Conservation (phyloP, 2,329 filamentous ascomycete genomes). For the Microsporum canis region DNA sequence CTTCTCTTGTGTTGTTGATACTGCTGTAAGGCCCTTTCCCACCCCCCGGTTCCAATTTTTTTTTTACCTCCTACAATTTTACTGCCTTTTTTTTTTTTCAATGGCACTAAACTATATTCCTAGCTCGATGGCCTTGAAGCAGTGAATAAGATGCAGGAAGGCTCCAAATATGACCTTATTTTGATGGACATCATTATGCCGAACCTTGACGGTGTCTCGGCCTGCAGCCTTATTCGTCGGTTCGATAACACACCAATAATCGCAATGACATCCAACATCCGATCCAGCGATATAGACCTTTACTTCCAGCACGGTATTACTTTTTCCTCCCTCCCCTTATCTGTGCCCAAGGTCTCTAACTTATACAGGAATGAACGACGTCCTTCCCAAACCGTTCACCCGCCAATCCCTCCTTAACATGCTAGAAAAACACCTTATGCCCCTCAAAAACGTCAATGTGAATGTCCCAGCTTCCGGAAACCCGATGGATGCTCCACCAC, state of each 20-base stretch:
- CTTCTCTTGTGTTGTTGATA: conserved; percentile 53
- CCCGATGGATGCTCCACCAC: conserved; percentile 41
- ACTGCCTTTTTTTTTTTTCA: not conserved
- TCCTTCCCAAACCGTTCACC: conserved; percentile 93
- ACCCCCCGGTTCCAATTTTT: not conserved
- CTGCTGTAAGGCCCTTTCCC: conserved; percentile 41
- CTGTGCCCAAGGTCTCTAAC: not conserved
- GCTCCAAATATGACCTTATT: conserved; percentile 57
- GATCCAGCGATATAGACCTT: conserved; percentile 89
- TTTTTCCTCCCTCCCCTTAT: not conserved
- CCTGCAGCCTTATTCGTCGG: conserved; percentile 84
- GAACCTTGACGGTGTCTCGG: conserved; percentile 84
- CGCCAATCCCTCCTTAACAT: conserved; percentile 73
- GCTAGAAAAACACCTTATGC: conserved; percentile 77
- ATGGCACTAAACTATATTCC: conserved; percentile 19
- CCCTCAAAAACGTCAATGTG: conserved; percentile 55
- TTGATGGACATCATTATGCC: conserved; percentile 98
- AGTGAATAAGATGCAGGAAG: conserved; percentile 67
- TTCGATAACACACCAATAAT: conserved; percentile 79
- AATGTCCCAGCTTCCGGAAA: conserved; percentile 14
- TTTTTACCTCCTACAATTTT: not conserved
- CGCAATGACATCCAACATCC: conserved; percentile 97
- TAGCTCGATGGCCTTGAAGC: conserved; percentile 82
- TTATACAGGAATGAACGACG: conserved; percentile 83
- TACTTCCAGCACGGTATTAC: conserved; percentile 91